Conservation (phyloP, 371 early-diverging fungal species). For the Capillidium rhysosporum region DNA sequence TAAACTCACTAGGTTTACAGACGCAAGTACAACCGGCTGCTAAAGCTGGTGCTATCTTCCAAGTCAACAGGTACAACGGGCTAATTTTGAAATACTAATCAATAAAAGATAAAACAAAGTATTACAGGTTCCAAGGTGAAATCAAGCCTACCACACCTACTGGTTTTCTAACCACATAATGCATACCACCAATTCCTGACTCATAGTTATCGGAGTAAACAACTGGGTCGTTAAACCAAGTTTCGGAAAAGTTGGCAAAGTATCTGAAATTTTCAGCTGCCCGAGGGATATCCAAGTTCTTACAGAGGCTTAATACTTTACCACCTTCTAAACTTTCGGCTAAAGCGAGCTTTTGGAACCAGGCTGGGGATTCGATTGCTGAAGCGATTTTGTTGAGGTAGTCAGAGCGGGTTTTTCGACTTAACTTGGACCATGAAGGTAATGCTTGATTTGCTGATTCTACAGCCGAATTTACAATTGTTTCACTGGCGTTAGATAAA, state of each 20-base stretch:
- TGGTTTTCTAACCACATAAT: constrained; percentile 27
- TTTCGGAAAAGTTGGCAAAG: constrained; percentile 31
- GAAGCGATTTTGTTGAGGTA: constrained; percentile 35
- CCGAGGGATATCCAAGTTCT: constrained; percentile 39
- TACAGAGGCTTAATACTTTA: constrained; percentile 36
- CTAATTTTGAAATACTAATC: constrained; percentile 10
- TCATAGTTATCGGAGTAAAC: constrained; percentile 10
- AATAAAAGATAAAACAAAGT: constrained; percentile 9
- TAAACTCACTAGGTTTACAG: constrained; percentile 57
- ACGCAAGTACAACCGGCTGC: constrained; percentile 22
- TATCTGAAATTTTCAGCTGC: constrained; percentile 43
- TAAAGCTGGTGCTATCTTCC: constrained; percentile 60
- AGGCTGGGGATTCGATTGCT: constrained; percentile 22
- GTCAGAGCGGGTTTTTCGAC: constrained; percentile 19
- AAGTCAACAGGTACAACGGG: constrained; percentile 46
- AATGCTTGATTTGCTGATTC: constrained; percentile 40
- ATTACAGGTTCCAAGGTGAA: constrained; percentile 42
- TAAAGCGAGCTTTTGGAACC: constrained; percentile 20
- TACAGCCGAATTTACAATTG: constrained; percentile 42
- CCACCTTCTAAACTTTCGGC: constrained; percentile 40
- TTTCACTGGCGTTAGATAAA: constrained; percentile 28
- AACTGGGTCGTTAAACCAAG: constrained; percentile 11
- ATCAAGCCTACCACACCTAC: constrained; percentile 49
- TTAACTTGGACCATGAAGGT: constrained; percentile 31
- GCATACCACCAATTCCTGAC: constrained; percentile 8